phyloP scores from a whole-genome alignment of 1,284 basidiomycete species.

The Tilletiaria anomala region DNA sequence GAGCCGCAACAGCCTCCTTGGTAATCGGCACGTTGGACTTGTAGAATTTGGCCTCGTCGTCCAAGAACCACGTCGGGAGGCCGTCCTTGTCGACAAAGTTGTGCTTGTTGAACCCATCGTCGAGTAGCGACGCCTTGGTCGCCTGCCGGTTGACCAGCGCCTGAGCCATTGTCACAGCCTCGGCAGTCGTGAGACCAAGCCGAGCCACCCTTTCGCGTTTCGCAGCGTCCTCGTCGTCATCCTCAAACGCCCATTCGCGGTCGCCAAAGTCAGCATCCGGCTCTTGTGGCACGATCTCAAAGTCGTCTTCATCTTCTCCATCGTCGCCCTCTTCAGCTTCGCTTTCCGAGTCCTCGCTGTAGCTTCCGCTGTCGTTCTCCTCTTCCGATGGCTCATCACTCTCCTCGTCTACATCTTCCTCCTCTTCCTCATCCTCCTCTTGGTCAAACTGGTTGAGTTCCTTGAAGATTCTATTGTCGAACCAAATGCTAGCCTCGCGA shows the following conservation, averaged over 20 bases:
- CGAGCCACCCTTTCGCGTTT: constrained; percentile 62
- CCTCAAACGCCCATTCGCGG: constrained; percentile 17
- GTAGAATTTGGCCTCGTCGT: constrained; percentile 87
- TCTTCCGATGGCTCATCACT: constrained; percentile 7
- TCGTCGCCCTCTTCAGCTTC: constrained; percentile 28
- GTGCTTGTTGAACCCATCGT: constrained; percentile 90
- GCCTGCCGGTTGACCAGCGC: constrained; percentile 80
- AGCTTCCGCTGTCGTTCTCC: constrained; percentile 8
- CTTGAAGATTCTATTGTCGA: constrained; percentile 82
- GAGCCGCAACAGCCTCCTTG: constrained; percentile 76
- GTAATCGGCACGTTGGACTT: constrained; percentile 89
- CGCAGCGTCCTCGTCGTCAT: constrained; percentile 58
- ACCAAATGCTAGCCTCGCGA: constrained; percentile 63
- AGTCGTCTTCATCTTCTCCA: constrained; percentile 22
- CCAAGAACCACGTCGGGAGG: constrained; percentile 89
- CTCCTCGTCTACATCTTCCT: constrained; percentile 39
- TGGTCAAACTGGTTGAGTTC: constrained; percentile 51
- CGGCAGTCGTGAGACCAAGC: constrained; percentile 71
- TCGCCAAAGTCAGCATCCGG: neutral
- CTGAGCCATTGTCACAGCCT: constrained; percentile 83
- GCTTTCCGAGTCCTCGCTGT: constrained; percentile 38
- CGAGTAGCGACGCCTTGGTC: constrained; percentile 75
- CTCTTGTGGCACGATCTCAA: constrained; percentile 29
- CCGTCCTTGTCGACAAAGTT: constrained; percentile 66
- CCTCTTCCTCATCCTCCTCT: constrained; percentile 43